A percentile compares a stretch with the other conserved stretches of the same genome.
phyloP scores from a whole-genome alignment of 2,329 filamentous ascomycete species.

The Talaromyces pinophilus region DNA sequence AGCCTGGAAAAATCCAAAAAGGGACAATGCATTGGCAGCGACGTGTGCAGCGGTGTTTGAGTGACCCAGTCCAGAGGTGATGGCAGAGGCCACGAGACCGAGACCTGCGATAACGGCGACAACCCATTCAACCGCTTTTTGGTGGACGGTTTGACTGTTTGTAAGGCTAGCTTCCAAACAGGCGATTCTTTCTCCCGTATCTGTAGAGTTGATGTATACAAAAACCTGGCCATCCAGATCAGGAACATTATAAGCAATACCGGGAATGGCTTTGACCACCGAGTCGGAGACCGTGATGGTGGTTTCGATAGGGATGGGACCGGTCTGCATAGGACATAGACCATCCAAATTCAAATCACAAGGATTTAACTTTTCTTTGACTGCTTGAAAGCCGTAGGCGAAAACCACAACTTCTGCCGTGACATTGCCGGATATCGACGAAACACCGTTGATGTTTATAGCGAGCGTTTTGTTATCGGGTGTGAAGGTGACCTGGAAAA shows the following conservation, averaged over 20 bases:
- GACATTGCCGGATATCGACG: conserved; percentile 80
- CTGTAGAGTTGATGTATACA: conserved; percentile 74
- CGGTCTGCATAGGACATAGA: conserved; percentile 88
- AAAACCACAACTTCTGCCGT: conserved; percentile 73
- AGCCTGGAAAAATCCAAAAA: conserved; percentile 92
- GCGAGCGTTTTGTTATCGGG: conserved; percentile 67
- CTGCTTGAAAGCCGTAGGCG: conserved; percentile 77
- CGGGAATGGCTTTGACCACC: conserved; percentile 68
- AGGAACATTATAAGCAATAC: conserved; percentile 84
- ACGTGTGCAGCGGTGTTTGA: conserved; percentile 94
- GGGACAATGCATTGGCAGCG: conserved; percentile 87
- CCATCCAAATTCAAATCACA: conserved; percentile 70
- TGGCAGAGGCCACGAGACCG: conserved; percentile 78
- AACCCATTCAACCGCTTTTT: conserved; percentile 84
- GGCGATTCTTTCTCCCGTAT: conserved; percentile 66
- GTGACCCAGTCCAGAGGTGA: conserved; percentile 87
- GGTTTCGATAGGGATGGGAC: conserved; percentile 75
- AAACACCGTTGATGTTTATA: conserved; percentile 77
- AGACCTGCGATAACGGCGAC: conserved; percentile 85
- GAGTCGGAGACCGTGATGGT: conserved; percentile 61
- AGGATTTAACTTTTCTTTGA: conserved; percentile 70
- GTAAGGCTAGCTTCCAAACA: conserved; percentile 86
- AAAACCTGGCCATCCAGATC: conserved; percentile 85
- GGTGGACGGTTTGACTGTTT: conserved; percentile 89
- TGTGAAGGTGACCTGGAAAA: conserved; percentile 76